Evolutionary conservation across 2,329 filamentous ascomycete species (phyloP).

Genomic region (Neopestalotiopsis rosae): DNA sequence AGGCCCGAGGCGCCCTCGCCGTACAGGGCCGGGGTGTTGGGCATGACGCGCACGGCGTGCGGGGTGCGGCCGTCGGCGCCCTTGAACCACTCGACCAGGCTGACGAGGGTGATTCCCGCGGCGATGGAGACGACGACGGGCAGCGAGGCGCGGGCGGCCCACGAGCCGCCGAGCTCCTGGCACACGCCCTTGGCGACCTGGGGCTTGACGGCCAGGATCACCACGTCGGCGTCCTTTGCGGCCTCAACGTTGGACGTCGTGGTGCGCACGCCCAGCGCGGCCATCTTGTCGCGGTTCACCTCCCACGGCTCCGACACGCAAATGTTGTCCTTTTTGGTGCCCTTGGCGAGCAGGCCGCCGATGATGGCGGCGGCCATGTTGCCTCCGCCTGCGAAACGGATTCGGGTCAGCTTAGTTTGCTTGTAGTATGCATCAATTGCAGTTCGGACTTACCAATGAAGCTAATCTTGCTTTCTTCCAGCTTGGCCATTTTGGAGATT

Average conservation of each 20-base stretch:
- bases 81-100: slow-evolving; percentile 48
- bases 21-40: slow-evolving; percentile 56
- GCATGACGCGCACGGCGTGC: slow-evolving; percentile 57
- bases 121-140: slow-evolving; percentile 55
- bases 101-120: slow-evolving; percentile 52
- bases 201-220: slow-evolving; percentile 58
- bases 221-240: slow-evolving; percentile 47
- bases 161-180: slow-evolving; percentile 49
- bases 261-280: slow-evolving; percentile 49
- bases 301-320: slow-evolving; percentile 57
- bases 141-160: slow-evolving; percentile 37
- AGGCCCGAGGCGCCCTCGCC: slow-evolving; percentile 56
- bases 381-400: slow-evolving; percentile 49
- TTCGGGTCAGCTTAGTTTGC: background rate
- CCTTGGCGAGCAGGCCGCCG: slow-evolving; percentile 50
- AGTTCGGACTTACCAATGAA: slow-evolving; percentile 30
- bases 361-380: slow-evolving; percentile 61
- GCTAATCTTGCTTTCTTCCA: slow-evolving; percentile 34
- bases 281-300: slow-evolving; percentile 56
- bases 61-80: slow-evolving; percentile 42
- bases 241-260: slow-evolving; percentile 53
- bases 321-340: slow-evolving; percentile 49
- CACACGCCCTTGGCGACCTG: slow-evolving; percentile 54
- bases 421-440: background rate
- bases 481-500: slow-evolving; percentile 28